These are phyloP conservation scores for Lactarius akahatsu DNA, from an alignment of 768 basidiomycete genomes.

Conservation along the genomic window DNA sequence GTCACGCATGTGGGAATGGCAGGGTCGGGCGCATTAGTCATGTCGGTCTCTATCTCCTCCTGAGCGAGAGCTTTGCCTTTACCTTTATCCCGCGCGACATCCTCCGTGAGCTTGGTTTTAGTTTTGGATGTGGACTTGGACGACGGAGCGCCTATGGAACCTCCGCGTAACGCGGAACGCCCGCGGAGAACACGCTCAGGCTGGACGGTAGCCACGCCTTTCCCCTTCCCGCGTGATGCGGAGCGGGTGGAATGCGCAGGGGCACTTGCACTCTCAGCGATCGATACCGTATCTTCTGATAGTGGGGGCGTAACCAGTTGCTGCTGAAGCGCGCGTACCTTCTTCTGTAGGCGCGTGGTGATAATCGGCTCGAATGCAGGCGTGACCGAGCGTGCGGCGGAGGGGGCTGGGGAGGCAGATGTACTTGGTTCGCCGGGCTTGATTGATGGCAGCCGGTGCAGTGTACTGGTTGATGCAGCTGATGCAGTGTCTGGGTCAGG, in stretches of 20 bases:
- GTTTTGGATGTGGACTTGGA: slow-evolving; percentile 20
- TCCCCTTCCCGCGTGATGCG: slow-evolving; percentile 30
- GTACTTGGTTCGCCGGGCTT: slow-evolving; percentile 17
- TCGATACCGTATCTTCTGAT: slow-evolving; percentile 45
- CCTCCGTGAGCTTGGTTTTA: slow-evolving; percentile 22
- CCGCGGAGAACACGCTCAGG: slow-evolving; percentile 27
- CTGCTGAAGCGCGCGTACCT: slow-evolving; percentile 38
- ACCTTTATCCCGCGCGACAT: slow-evolving; percentile 26
- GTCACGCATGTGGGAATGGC: slow-evolving; percentile 61
- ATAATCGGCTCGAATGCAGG: slow-evolving; percentile 52
- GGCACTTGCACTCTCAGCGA: slow-evolving; percentile 33
- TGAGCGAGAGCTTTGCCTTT: slow-evolving; percentile 26
- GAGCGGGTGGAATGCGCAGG: slow-evolving; percentile 31
- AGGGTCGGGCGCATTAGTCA: slow-evolving; percentile 31
- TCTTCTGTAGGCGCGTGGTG: slow-evolving; percentile 54
- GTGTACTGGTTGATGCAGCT: slow-evolving; percentile 17
- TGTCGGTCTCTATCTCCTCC: slow-evolving; percentile 23
- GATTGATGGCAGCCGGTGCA: slow-evolving; percentile 17
- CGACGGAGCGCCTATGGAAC: slow-evolving; percentile 12
- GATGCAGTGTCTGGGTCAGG: slow-evolving; percentile 19
- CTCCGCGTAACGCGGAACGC: slow-evolving; percentile 24
- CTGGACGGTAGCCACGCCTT: slow-evolving; percentile 8
- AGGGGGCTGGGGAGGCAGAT: slow-evolving; percentile 32
- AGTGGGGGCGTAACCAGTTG: slow-evolving; percentile 49
- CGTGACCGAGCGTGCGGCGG: slow-evolving; percentile 32